Conservation (phyloP, 768 basidiomycete genomes). For the Suillus placidus region DNA sequence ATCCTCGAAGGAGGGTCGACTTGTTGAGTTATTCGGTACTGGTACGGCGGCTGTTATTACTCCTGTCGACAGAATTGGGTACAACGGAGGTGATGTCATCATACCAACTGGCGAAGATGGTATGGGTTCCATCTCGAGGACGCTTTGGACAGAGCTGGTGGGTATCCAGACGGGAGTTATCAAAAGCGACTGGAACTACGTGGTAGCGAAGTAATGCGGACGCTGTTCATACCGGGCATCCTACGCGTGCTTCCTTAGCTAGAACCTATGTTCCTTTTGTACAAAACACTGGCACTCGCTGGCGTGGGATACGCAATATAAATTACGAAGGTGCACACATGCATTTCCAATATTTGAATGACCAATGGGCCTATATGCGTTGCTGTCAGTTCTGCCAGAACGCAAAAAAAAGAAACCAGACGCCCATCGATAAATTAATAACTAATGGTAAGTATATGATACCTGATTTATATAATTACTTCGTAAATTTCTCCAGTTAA, state of each 20-base stretch:
- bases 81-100: slow-evolving; percentile 53
- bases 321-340: background rate
- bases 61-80: slow-evolving; percentile 58
- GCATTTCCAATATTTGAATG: background rate
- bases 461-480: no score
- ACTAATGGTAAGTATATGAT: no score
- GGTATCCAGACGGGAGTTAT: slow-evolving; percentile 78
- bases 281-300: background rate
- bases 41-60: slow-evolving; percentile 59
- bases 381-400: no score
- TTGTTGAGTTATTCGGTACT: slow-evolving; percentile 54
- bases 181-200: slow-evolving; percentile 78
- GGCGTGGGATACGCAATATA: background rate
- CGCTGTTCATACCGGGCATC: background rate
- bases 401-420: no score
- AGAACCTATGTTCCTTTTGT: background rate
- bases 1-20: slow-evolving; percentile 42
- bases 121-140: slow-evolving; percentile 67
- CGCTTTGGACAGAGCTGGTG: slow-evolving; percentile 50
- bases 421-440: no score
- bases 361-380: no score
- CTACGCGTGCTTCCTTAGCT: background rate
- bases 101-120: slow-evolving; percentile 66
- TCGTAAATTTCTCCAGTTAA: no score
- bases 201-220: slow-evolving; percentile 36